Evolutionary conservation across 2,329 filamentous ascomycete species (phyloP), one percentile per base, ranked within the genome.

Genomic region (Fusarium albidum): DNA sequence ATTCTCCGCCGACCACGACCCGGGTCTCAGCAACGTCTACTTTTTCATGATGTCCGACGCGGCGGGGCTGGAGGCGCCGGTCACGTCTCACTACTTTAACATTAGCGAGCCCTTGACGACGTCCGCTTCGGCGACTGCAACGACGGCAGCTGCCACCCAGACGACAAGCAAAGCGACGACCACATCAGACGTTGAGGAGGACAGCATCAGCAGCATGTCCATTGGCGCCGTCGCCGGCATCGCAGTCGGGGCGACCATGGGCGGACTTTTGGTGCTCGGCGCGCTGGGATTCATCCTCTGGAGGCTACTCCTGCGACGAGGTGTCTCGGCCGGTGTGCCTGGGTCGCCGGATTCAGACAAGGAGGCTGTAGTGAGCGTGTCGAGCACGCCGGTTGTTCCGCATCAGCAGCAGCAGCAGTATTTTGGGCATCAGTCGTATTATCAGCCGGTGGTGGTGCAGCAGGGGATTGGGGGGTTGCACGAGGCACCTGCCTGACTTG

Each of bases 61-160:
- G 4, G 27, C 17, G 6, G 14, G 13, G 25, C 18, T 27, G 26
- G 27, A 21, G 21, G 7, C 21, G 5, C 13, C 28, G 5, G 29
- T 25, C 7, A 50, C 39, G 9, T 50, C 32, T 1, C 47, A 50
- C 26, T 50, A 50, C n/a, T 50, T 50, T 14, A 50, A 50, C 33
- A 44, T 50, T 3, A 43, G 39, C 17, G 31, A 44, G 15, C 39
- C 47, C 12, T 12, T 35, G 12, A 14, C 33, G 9, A 40, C 25
- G 10, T 14, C 38, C n/a, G 34, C 32, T n/a, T 25, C 47, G 7
- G 13, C 47, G 11, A 44, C 25, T 5, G 13, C 39, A 6, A 38
- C 33, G 10, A 21, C 21, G 7, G 21, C 21, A 21, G 21, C 21
- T 14, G 32, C 18, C 13, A 38, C 25, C 12, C 33, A 12, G 25